A percentile compares a stretch with the other conserved stretches of the same genome.
phyloP scores from a whole-genome alignment of 1,284 basidiomycete genomes.

The Trametes sp. region DNA sequence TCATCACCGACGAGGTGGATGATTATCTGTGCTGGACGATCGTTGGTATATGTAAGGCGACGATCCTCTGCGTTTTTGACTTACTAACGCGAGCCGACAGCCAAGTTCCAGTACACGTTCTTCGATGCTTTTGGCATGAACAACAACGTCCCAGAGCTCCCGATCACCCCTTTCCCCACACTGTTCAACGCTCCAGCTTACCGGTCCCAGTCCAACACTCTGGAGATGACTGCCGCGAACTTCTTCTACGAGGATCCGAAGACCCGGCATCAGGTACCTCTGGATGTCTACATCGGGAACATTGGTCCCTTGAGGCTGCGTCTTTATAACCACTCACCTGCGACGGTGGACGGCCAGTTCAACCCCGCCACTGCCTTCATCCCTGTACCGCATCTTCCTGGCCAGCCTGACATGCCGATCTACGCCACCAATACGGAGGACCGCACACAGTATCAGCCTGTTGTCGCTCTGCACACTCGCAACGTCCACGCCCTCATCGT shows the following conservation, averaged over 20 bases:
- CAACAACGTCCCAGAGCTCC: conserved; percentile 74
- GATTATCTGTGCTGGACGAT: conserved; percentile 97
- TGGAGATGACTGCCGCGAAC: conserved; percentile 86
- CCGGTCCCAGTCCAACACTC: conserved; percentile 72
- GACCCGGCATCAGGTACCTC: conserved; percentile 66
- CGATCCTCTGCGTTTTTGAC: neutral
- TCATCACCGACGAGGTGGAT: conserved; percentile 86
- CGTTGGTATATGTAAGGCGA: conserved; percentile 86
- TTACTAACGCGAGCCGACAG: conserved; percentile 47
- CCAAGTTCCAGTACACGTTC: conserved; percentile 94
- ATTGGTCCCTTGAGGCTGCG: conserved; percentile 83
- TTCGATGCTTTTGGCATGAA: conserved; percentile 88
- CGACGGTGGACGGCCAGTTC: conserved; percentile 54
- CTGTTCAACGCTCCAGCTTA: conserved; percentile 83
- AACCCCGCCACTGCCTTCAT: conserved; percentile 53
- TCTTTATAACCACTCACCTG: conserved; percentile 67
- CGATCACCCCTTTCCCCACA: conserved; percentile 90
- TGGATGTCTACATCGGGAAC: conserved; percentile 90
- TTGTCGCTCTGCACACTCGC: conserved; percentile 46
- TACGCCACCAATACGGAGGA: conserved; percentile 19
- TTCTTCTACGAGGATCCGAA: conserved; percentile 82
- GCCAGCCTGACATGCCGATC: conserved; percentile 35
- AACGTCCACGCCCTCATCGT: conserved; percentile 72
- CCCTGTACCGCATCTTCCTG: conserved; percentile 35
- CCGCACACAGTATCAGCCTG: conserved; percentile 10